These are phyloP conservation scores for Boletus huronensis DNA, from an alignment of 768 basidiomycete species.

Conservation along the genomic window DNA sequence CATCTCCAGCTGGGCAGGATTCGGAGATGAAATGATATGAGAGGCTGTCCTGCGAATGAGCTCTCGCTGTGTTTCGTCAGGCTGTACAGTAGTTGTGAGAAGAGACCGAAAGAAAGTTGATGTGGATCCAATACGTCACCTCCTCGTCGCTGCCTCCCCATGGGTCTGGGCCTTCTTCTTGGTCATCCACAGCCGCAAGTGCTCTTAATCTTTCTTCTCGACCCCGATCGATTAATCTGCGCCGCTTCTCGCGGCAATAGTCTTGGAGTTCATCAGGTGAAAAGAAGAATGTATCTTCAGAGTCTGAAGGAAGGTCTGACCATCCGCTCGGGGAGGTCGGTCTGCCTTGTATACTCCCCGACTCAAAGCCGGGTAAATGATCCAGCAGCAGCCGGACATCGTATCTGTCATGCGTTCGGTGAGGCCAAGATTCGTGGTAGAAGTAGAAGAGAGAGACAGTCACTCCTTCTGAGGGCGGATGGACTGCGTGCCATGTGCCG, in stretches of 20 bases:
- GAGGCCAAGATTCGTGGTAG: constrained; percentile 17
- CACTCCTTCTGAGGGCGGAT: constrained; percentile 1
- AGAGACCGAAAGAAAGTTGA: neutral
- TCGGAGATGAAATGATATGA: constrained; percentile 67
- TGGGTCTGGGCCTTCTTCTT: constrained; percentile 39
- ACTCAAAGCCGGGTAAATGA: constrained; percentile 31
- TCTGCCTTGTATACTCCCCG: constrained; percentile 1
- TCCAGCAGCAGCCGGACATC: constrained; percentile 77
- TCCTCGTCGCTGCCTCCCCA: constrained; percentile 76
- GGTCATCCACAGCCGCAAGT: constrained; percentile 43
- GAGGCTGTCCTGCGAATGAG: constrained; percentile 74
- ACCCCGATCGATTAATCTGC: constrained; percentile 53
- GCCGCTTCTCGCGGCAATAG: constrained; percentile 64
- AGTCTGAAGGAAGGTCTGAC: constrained; percentile 82
- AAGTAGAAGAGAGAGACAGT: constrained; percentile 19
- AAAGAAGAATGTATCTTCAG: constrained; percentile 84
- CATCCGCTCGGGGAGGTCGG: constrained; percentile 60
- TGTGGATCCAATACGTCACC: constrained; percentile 33
- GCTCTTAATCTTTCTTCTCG: constrained; percentile 67
- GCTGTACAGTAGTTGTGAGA: constrained; percentile 37
- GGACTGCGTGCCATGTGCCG: constrained; percentile 3
- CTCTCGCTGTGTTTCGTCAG: constrained; percentile 53
- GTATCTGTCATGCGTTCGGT: constrained; percentile 49
- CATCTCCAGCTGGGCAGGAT: constrained; percentile 81
- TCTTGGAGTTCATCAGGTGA: constrained; percentile 63